Evolutionary conservation across 805 yeast species (phyloP), one percentile per base, ranked within the genome.

Genomic region (Metschnikowia aberdeeniae): DNA sequence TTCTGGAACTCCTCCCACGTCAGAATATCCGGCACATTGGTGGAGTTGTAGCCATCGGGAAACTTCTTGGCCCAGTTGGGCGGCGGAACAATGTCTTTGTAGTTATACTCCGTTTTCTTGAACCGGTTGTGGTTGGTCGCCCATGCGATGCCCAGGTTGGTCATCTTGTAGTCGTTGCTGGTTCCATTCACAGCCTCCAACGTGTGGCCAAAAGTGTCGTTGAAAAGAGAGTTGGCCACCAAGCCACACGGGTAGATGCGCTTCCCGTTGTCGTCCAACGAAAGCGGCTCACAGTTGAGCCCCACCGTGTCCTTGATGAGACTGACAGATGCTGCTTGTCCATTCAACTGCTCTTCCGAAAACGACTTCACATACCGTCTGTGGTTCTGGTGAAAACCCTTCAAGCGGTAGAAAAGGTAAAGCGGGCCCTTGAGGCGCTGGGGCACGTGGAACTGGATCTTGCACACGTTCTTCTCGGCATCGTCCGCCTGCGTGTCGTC

Each of bases 161-260:
- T 67, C 66, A 72, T 58, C 22, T 46, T 36, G 49, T 64, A 70
- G 50, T 64, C 64, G 4, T 36, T 12, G 2, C 51, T 17, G 4
- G 70, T 62, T 8, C 73, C 74, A 49, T 72, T 72, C 12, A 66
- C 74, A 2, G 63, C 72, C 5, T 26, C 40, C 22, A 72, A 60
- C 4, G 72, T 62, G 9, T 56, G 39, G 13, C 56, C 32, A 44
- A 50, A 84, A 0, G 93, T 84, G 57, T 86, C 95, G 62, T 86
- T 86, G 66, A 86, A 86, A 55, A 84, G 55, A 8, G 90, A 78
- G 61, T 86, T 86, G 13, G 95, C 93, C 58, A 86, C 86, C 48
- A 86, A 69, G 1, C 95, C 95, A 65, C 95, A 86, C 11, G 95
- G 95, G 58, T 86, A 86, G 50, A 76, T 75, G 42, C 68, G 76